Base-by-base conservation (phyloP, 2,329 filamentous ascomycete species). In the Ophiostoma ulmi region DNA sequence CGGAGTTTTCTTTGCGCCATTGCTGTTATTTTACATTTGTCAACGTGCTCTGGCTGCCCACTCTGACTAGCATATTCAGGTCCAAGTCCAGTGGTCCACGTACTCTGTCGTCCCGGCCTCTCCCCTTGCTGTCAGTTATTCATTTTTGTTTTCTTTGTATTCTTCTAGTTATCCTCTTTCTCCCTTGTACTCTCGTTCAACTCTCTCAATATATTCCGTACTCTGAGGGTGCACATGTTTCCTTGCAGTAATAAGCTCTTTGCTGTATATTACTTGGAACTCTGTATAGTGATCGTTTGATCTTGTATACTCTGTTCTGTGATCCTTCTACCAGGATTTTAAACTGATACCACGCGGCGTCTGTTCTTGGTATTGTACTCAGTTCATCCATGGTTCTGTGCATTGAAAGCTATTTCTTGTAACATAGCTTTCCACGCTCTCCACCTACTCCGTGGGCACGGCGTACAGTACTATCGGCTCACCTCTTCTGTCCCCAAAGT, bases 1-100 rank as follows among this genome's bases (percentile, higher is more conserved):
- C 31, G 31, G 31, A 31, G 31, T 31, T 31, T 4, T 31, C 31
- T 31, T 31, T 31, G 3, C 31, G 31, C 31, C 31, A 31, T 5
- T 5, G 7, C 52, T 26, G n/a, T 58, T 58, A 5, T 26, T 6
- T 26, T 6, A 58, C 52, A 26, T 26, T 58, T 26, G n/a, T 58
- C 52, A 58, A 58, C 52, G 48, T 58, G 52, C n/a, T n/a, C 26
- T 58, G 52, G 52, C 52, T 26, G 52, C 3, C 52, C 52, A 58
- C 52, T 58, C 44, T 11, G 5, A 48, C 44, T 48, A n/a, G 52
- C 52, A 58, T 20, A 22, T n/a, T 22, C 48, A 48, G 7, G 44
- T 48, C 14, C 31, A 31, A 31, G 31, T 31, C 31, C 31, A 20
- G 44, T 48, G 44, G 44, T 48, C 14, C 17, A 26, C n/a, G 52